Evolutionary conservation across 805 yeast species (phyloP).

Genomic region (Zygosaccharomyces bailii): DNA sequence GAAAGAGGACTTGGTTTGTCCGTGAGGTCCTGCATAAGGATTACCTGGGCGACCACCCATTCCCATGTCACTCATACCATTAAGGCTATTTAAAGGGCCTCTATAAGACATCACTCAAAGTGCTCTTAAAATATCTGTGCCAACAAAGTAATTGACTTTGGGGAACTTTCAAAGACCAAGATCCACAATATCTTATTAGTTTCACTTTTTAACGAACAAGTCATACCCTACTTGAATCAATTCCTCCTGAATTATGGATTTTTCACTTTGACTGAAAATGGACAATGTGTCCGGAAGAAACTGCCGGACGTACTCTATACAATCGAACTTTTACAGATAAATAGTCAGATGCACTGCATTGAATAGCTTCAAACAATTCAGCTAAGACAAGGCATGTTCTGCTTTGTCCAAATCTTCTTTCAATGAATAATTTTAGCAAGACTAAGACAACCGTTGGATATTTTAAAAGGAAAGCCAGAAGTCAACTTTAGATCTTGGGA

Average conservation of each 20-base stretch:
- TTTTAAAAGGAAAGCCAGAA: no score
- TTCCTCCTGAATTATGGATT: neutral
- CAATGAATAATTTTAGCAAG: no score
- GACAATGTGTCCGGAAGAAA: conserved; percentile 7
- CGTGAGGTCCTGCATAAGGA: conserved; percentile 12
- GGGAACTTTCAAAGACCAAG: neutral
- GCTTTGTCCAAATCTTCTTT: no score
- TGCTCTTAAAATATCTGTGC: neutral
- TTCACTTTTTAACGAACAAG: conserved; percentile 1
- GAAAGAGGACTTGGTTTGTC: conserved; percentile 5
- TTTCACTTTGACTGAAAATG: conserved; percentile 3
- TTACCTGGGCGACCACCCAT: conserved; percentile 17
- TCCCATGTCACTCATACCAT: conserved; percentile 21
- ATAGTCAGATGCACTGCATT: no score
- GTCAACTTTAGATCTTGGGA: no score
- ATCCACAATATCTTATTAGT: neutral
- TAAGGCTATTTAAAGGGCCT: conserved; percentile 20
- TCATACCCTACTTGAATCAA: conserved; percentile 3
- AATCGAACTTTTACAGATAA: neutral
- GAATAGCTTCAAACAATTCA: no score
- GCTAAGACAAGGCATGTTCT: no score
- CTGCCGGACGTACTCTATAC: neutral
- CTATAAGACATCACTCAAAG: conserved; percentile 25
- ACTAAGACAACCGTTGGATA: no score
- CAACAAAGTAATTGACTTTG: neutral